phyloP scores from a whole-genome alignment of 176 grass and related monocot species.

The Poa annua region DNA sequence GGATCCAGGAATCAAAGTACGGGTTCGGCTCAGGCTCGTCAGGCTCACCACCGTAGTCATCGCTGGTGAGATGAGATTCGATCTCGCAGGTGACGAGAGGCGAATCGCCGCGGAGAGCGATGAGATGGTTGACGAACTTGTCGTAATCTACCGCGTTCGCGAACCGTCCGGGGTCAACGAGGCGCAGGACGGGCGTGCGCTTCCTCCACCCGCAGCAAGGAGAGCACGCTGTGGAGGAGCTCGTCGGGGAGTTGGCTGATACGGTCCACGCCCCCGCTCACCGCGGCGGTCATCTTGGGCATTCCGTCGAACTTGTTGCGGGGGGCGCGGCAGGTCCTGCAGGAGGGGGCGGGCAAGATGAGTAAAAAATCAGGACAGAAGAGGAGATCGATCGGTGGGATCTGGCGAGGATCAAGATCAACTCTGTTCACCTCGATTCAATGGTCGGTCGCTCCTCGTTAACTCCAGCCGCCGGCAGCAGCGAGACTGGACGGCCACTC shows the following conservation, averaged over 20 bases:
- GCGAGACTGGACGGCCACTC: not conserved
- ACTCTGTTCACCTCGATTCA: not conserved
- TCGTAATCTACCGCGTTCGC: not conserved
- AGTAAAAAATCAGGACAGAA: not conserved
- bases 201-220: not conserved
- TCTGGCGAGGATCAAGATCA: not conserved
- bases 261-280: not conserved
- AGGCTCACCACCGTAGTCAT: conserved; percentile 3
- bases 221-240: not conserved
- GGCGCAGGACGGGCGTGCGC: not conserved
- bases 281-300: not conserved
- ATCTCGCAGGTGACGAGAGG: conserved; percentile 16
- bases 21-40: conserved; percentile 6
- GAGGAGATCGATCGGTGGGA: not conserved
- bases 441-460: not conserved
- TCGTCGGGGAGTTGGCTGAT: conserved; percentile 11
- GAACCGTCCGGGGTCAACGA: not conserved
- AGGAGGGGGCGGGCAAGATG: not conserved
- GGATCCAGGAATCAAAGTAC: conserved; percentile 9
- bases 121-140: conserved; percentile 3
- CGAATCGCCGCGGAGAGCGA: not conserved
- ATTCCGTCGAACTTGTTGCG: not conserved
- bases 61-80: conserved; percentile 10
- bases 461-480: not conserved
- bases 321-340: not conserved